phyloP scores from a whole-genome alignment of 106 monocot genomes.

The Allium cepa region DNA sequence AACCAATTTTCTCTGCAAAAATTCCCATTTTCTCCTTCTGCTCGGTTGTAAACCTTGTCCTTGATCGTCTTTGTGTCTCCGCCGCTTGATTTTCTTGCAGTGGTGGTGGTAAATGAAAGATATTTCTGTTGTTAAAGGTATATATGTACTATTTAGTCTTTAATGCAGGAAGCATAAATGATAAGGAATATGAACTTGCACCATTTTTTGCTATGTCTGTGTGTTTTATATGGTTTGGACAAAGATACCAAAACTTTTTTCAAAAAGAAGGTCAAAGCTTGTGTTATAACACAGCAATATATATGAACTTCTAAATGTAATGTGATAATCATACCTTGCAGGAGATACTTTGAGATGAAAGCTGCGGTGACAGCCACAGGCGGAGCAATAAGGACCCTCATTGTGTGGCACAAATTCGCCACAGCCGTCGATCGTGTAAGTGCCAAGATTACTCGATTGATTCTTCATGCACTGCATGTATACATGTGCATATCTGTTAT shows the following conservation, averaged over 20 bases:
- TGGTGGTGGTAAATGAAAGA: neutral
- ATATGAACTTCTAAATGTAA: too few relatives aligned
- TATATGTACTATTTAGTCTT: too few relatives aligned
- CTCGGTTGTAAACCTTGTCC: slow-evolving; percentile 23
- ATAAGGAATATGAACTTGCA: too few relatives aligned
- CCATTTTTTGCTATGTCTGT: too few relatives aligned
- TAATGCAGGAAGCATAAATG: too few relatives aligned
- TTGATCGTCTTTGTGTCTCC: neutral
- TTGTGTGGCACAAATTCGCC: slow-evolving; percentile 37
- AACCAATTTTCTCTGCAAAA: slow-evolving; percentile 76
- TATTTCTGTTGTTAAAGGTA: too few relatives aligned
- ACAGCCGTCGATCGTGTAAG: slow-evolving; percentile 48
- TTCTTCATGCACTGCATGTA: slow-evolving; percentile 45
- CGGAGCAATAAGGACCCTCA: slow-evolving; percentile 38
- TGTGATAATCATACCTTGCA: neutral
- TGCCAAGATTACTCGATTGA: slow-evolving; percentile 46
- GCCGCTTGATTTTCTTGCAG: neutral
- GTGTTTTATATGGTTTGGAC: too few relatives aligned
- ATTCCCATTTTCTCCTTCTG: slow-evolving; percentile 87
- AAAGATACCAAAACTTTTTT: too few relatives aligned
- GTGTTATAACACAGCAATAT: too few relatives aligned
- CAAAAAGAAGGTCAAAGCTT: too few relatives aligned
- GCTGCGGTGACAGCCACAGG: slow-evolving; percentile 82
- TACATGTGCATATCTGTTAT: neutral
- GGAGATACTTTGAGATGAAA: slow-evolving; percentile 44